Evolutionary conservation across 495 filamentous ascomycete genomes (phyloP).

Genomic region (Penicillium ochrochloron): DNA sequence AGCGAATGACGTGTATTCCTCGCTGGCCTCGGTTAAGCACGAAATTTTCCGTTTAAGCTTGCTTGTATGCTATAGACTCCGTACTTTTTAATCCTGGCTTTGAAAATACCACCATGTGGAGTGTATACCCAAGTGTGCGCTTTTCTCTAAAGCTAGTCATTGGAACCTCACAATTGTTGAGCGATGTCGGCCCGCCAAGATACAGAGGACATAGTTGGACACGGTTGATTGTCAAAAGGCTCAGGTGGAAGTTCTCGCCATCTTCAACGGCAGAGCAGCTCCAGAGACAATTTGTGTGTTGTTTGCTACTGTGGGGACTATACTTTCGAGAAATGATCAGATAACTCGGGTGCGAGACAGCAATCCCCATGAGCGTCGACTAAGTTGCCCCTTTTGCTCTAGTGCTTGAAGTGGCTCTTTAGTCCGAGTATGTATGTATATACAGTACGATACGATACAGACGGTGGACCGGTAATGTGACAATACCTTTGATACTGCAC

Average conservation of each 20-base stretch:
- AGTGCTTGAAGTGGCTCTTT: not conserved
- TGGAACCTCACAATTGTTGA: not conserved
- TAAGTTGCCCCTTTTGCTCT: conserved; percentile 9
- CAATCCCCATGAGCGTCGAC: not conserved
- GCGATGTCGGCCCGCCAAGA: not conserved
- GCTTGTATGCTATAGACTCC: not conserved
- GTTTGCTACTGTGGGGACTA: not conserved
- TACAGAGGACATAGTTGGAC: not conserved
- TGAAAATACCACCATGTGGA: not conserved
- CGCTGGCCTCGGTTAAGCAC: not conserved
- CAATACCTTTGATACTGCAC: not conserved
- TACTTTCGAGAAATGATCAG: not conserved
- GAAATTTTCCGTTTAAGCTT: not conserved
- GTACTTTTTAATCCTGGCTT: not conserved
- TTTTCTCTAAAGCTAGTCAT: not conserved
- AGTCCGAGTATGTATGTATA: not conserved
- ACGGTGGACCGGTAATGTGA: not conserved
- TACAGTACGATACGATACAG: not conserved
- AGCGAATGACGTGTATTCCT: not conserved
- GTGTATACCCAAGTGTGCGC: not conserved
- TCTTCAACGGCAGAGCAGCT: not conserved
- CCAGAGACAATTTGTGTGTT: not conserved
- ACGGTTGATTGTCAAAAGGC: not conserved
- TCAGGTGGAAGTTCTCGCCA: not conserved
- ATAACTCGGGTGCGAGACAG: not conserved